phyloP scores from a whole-genome alignment of 345 rosid species.

The Arabidopsis thaliana region TAIR10.1 NC_003074.8:20159501-20160000 shows the following conservation, averaged over 20 bases:
- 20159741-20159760: slow-evolving; percentile 55
- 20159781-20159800: slow-evolving; percentile 36
- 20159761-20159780: slow-evolving; percentile 48
- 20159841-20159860: slow-evolving; percentile 73
- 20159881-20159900: background rate
- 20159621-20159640: slow-evolving; percentile 54
- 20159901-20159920: background rate
- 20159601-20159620: slow-evolving; percentile 67
- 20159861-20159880: background rate
- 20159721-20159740: slow-evolving; percentile 66
- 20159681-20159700: slow-evolving; percentile 74
- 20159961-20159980: slow-evolving; percentile 41
- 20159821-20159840: slow-evolving; percentile 36
- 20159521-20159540: background rate
- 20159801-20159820: slow-evolving; percentile 15
- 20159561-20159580: slow-evolving; percentile 25
- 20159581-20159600: slow-evolving; percentile 80
- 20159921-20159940: slow-evolving; percentile 7
- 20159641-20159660: slow-evolving; percentile 60
- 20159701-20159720: slow-evolving; percentile 72
- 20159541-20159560: background rate
- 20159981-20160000: slow-evolving; percentile 33
- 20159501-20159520: too few relatives aligned
- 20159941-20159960: background rate
- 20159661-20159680: slow-evolving; percentile 58